These are phyloP conservation scores for Gynochthodes officinalis DNA, from an alignment of 257 asterid species.

Conservation along the genomic window DNA sequence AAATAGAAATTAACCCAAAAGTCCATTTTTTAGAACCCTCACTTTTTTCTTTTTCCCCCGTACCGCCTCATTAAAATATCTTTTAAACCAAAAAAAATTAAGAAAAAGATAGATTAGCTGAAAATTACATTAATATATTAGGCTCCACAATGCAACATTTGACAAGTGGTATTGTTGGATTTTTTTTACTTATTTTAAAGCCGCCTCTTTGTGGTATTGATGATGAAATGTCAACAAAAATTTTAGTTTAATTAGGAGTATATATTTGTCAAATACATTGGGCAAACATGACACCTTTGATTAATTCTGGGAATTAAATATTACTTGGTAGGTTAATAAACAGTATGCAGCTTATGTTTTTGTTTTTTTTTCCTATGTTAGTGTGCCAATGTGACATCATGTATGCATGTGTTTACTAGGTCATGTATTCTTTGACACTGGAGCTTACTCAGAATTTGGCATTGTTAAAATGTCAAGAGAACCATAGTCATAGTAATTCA, in stretches of 20 bases:
- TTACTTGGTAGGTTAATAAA: constrained; percentile 4
- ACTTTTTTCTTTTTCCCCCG: no score
- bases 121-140: not conserved
- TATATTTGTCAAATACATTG: not conserved
- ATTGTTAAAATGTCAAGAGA: not conserved
- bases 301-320: not conserved
- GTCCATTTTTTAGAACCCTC: no score
- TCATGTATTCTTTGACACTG: not conserved
- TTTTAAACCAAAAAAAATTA: no score
- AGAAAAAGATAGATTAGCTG: not conserved
- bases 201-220: not conserved
- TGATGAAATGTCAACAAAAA: not conserved
- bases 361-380: not conserved
- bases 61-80: no score
- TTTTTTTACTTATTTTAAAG: not conserved
- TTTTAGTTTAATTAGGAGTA: not conserved
- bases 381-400: not conserved
- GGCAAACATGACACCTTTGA: not conserved
- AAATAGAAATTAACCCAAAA: no score
- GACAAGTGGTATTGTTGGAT: not conserved
- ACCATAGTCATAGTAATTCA: no score
- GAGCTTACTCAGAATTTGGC: not conserved
- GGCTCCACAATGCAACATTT: not conserved
- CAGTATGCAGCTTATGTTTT: not conserved
- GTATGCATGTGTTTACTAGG: not conserved